These are phyloP conservation scores for Microbotryum violaceum DNA, from an alignment of 1,284 basidiomycete species.

Conservation along the genomic window DNA sequence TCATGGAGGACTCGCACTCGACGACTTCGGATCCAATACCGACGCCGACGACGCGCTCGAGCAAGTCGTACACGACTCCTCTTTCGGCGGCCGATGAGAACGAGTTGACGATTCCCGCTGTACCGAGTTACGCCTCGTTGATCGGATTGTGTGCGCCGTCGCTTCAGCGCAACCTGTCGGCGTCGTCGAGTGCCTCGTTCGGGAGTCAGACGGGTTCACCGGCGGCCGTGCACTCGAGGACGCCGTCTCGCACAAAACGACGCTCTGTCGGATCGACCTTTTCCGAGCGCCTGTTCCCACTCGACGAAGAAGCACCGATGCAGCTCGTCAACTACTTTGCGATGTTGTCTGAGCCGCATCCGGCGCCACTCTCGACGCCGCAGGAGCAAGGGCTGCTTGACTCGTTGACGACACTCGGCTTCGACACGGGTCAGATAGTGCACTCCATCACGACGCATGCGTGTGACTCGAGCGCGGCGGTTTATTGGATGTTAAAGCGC, in stretches of 20 bases:
- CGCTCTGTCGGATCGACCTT: constrained; percentile 78
- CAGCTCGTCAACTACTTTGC: constrained; percentile 54
- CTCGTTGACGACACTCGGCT: constrained; percentile 64
- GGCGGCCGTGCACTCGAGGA: constrained; percentile 52
- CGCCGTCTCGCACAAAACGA: constrained; percentile 87
- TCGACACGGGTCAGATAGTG: constrained; percentile 88
- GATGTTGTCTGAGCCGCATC: constrained; percentile 60
- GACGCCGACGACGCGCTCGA: background rate
- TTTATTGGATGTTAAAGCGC: constrained; percentile 91
- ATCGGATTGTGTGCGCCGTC: constrained; percentile 22
- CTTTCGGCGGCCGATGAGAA: background rate
- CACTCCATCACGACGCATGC: constrained; percentile 87
- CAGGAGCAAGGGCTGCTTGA: constrained; percentile 74
- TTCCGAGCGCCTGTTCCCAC: constrained; percentile 42
- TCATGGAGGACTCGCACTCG: background rate
- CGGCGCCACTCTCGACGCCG: constrained; percentile 75
- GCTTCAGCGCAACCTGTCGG: constrained; percentile 19
- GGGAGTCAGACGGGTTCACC: constrained; percentile 1
- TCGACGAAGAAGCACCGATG: constrained; percentile 32
- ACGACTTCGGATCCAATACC: background rate
- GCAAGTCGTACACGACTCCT: background rate
- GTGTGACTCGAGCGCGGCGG: constrained; percentile 80
- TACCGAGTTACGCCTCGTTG: background rate
- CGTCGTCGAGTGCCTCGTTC: constrained; percentile 5
- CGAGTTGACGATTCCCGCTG: background rate